These are phyloP conservation scores for Aaosphaeria arxii DNA, from an alignment of 2,329 filamentous ascomycete genomes.

Conservation along the genomic window DNA sequence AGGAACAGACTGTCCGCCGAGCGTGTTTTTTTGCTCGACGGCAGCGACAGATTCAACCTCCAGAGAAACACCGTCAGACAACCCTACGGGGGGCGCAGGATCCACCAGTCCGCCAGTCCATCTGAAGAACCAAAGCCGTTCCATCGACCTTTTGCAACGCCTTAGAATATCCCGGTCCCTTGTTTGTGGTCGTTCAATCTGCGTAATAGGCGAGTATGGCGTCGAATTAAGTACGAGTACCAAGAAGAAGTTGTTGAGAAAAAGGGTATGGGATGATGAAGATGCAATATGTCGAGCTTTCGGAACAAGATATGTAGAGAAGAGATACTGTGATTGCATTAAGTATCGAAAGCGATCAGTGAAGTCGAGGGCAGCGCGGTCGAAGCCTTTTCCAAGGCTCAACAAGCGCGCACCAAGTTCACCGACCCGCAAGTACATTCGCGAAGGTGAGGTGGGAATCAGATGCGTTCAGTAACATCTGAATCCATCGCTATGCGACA, in stretches of 20 bases:
- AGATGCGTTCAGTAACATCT: too few relatives aligned
- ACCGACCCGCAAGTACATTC: background rate
- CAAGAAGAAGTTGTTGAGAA: conserved; percentile 11
- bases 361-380: conserved; percentile 10
- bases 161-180: conserved; percentile 24
- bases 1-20: background rate
- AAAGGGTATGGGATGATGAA: conserved; percentile 6
- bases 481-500: background rate
- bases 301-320: conserved; percentile 20
- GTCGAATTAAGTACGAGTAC: conserved; percentile 18
- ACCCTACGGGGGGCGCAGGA: conserved; percentile 14
- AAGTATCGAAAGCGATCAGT: conserved; percentile 12
- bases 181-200: conserved; percentile 33
- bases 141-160: conserved; percentile 29
- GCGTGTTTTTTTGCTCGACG: background rate
- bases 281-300: conserved; percentile 27
- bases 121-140: conserved; percentile 16
- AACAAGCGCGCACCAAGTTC: conserved; percentile 11
- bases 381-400: conserved; percentile 22
- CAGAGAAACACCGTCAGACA: conserved; percentile 16
- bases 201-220: conserved; percentile 29
- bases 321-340: conserved; percentile 15
- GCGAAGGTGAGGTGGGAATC: too few relatives aligned
- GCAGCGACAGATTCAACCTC: conserved; percentile 4
- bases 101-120: conserved; percentile 29